Conservation (phyloP, 345 rosid genomes). For the Eucalyptus curtisii region DNA sequence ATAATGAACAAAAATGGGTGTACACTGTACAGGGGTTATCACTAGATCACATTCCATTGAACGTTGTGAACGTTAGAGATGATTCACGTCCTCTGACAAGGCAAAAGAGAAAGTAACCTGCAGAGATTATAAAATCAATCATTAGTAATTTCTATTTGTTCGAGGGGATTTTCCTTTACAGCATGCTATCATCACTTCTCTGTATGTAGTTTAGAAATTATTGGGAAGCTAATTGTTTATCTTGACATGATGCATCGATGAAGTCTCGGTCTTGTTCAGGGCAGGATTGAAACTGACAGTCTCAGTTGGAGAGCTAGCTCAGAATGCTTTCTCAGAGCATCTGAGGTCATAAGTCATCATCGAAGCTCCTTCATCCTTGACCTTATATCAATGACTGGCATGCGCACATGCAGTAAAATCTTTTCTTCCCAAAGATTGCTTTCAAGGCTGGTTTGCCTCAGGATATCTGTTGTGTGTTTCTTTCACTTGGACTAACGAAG, state of each 20-base stretch:
- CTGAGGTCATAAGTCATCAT: neutral
- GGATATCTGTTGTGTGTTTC: neutral
- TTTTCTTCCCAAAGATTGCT: neutral
- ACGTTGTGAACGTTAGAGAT: no score
- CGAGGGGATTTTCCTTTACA: no score
- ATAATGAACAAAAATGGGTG: no score
- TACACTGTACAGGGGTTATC: no score
- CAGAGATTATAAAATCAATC: no score
- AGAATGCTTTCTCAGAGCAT: neutral
- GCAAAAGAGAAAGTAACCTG: no score
- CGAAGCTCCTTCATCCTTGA: neutral
- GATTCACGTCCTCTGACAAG: no score
- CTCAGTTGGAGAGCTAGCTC: neutral
- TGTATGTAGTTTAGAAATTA: neutral
- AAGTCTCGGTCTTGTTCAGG: neutral
- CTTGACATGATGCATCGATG: neutral
- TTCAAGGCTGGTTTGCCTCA: neutral
- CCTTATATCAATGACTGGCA: neutral
- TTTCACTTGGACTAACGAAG: neutral
- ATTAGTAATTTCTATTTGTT: no score
- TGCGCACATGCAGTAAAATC: neutral
- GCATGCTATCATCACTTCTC: no score
- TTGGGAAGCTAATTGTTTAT: neutral
- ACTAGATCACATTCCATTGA: no score
- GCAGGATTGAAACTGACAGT: neutral